phyloP scores from a whole-genome alignment of 164 flowering plant genomes.

The Stephania cephalantha region DNA sequence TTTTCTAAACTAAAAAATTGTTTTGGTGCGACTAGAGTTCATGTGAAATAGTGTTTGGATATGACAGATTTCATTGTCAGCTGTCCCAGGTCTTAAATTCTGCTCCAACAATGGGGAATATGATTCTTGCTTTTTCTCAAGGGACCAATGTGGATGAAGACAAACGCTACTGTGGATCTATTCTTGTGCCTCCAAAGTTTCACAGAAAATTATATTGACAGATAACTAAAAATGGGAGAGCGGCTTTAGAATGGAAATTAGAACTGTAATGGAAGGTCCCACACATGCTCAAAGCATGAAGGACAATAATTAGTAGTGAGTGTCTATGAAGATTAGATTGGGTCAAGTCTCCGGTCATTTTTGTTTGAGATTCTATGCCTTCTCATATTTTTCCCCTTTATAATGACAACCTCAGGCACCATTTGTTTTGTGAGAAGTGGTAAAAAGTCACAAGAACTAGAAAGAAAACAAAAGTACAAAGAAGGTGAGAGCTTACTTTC shows the following conservation, averaged over 20 bases:
- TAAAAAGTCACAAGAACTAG: conserved; percentile 11
- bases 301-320: conserved; percentile 55
- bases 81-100: conserved; percentile 32
- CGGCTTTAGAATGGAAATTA: conserved; percentile 11
- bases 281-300: conserved; percentile 22
- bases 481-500: neutral
- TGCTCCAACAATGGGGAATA: conserved; percentile 32
- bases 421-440: conserved; percentile 24
- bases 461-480: neutral
- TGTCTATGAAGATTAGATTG: conserved; percentile 63
- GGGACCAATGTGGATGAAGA: conserved; percentile 34
- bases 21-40: neutral
- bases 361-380: conserved; percentile 56
- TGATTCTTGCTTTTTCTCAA: conserved; percentile 48
- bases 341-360: conserved; percentile 24
- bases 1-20: neutral
- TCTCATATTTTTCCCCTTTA: conserved; percentile 28
- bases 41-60: neutral
- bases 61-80: neutral
- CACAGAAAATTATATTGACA: neutral
- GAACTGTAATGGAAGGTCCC: conserved; percentile 22
- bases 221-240: neutral
- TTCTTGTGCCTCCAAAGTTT: conserved; percentile 41
- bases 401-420: conserved; percentile 27
- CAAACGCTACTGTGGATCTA: conserved; percentile 45